Evolutionary conservation across 2,329 filamentous ascomycete genomes (phyloP), one percentile per base, ranked within the genome.

Genomic region (Exophiala alcalophila): DNA sequence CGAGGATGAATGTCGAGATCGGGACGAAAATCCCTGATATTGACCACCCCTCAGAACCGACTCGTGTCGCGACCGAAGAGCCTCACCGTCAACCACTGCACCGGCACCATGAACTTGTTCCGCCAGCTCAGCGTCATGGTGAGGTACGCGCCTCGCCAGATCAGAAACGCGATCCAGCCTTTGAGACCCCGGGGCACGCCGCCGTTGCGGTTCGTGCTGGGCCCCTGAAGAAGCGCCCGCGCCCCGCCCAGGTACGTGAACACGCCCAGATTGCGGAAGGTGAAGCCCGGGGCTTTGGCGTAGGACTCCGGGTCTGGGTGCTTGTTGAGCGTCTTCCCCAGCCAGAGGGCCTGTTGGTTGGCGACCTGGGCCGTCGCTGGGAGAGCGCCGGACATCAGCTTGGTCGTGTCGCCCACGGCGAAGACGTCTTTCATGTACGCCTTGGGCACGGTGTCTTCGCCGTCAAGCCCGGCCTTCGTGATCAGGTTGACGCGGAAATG

Each of bases 351-450:
- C 57, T 80, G 76, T 55, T 81, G 78, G 11, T 67, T 70, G 0
- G 77, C 74, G 1, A 78, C 76, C 58, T 79, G 77, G 2, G 77
- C 77, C 1, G 77, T 81, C 0, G 77, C 75, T 0, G 77, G 77
- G 1, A 67, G 76, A 0, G 65, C 59, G 1, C 71, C 72, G 2
- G 62, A 69, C 56, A 77, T 74, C 1, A 72, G 62, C 23, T 49
- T 50, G 1, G 73, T 74, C 50, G 76, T 80, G 61, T 80, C 78
- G 12, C 77, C 78, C 6, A 77, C 56, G 1, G 73, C 66, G 40
- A 68, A 77, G 36, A 80, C 76, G 46, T 79, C 73, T 12, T 69
- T 62, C 28, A 78, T 62, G 3, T 72, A 64, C 2, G 68, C 71
- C 38, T 64, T 61, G 3, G 60, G 47, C 8, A 57, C 54, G 15